phyloP scores from a whole-genome alignment of 768 basidiomycete genomes.

The Suillus plorans region DNA sequence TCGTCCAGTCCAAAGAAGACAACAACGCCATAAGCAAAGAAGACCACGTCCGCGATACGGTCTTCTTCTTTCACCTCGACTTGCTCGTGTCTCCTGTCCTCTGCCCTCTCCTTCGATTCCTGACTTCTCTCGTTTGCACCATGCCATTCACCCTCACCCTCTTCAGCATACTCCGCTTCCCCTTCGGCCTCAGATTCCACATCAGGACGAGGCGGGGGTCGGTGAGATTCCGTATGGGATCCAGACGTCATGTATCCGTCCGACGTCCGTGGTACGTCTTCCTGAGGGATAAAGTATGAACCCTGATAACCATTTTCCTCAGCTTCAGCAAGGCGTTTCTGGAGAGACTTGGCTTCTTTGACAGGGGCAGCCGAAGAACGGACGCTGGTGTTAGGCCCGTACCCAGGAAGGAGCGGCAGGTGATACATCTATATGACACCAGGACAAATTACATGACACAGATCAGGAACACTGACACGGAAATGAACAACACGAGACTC shows the following conservation, averaged over 20 bases:
- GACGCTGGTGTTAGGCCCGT: conserved; percentile 79
- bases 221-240: conserved; percentile 40
- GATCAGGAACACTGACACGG: not conserved
- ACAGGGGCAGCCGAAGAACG: conserved; percentile 73
- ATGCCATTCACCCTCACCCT: conserved; percentile 15
- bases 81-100: conserved; percentile 8
- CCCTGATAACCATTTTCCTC: conserved; percentile 92
- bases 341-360: conserved; percentile 54
- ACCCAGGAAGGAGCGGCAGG: conserved; percentile 88
- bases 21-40: conserved; percentile 86
- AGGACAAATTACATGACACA: conserved; percentile 1
- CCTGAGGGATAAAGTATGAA: conserved; percentile 62
- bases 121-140: conserved; percentile 15
- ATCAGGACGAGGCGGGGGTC: conserved; percentile 13
- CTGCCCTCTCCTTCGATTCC: conserved; percentile 11
- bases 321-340: conserved; percentile 75
- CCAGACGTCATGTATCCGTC: conserved; percentile 66
- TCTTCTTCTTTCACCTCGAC: conserved; percentile 34
- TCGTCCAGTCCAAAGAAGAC: conserved; percentile 91
- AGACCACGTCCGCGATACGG: conserved; percentile 70
- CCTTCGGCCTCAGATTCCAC: conserved; percentile 15
- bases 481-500: conserved; percentile 31
- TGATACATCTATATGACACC: conserved; percentile 71
- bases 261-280: conserved; percentile 22
- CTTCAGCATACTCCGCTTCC: conserved; percentile 12